These are phyloP conservation scores for Alectoria sarmentosa DNA, from an alignment of 495 filamentous ascomycete genomes.

Conservation along the genomic window DNA sequence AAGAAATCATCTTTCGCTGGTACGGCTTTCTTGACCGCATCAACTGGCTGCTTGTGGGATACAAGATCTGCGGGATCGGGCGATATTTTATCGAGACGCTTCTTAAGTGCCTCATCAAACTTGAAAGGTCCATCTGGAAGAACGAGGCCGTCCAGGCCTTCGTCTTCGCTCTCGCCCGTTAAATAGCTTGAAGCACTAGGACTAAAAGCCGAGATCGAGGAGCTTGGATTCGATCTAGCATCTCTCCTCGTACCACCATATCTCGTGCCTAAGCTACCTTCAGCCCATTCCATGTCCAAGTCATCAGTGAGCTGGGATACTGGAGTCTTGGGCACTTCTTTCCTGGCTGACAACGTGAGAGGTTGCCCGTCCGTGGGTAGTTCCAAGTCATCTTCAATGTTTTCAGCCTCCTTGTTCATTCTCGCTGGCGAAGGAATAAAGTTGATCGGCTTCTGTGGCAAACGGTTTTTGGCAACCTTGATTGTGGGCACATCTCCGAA, in stretches of 20 bases:
- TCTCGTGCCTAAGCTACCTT: slow-evolving; percentile 82
- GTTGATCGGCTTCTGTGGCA: slow-evolving; percentile 46
- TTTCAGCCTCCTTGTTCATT: slow-evolving; percentile 44
- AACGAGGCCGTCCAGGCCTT: slow-evolving; percentile 76
- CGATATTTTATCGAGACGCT: slow-evolving; percentile 50
- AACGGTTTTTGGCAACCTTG: slow-evolving; percentile 55
- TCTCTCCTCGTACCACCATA: slow-evolving; percentile 79
- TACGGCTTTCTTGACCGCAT: slow-evolving; percentile 23
- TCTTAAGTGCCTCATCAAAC: slow-evolving; percentile 67
- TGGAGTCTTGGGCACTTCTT: slow-evolving; percentile 50
- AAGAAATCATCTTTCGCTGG: slow-evolving; percentile 74
- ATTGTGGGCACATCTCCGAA: slow-evolving; percentile 62
- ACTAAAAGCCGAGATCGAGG: slow-evolving; percentile 79
- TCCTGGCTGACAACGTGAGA: slow-evolving; percentile 52
- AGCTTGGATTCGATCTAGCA: slow-evolving; percentile 68
- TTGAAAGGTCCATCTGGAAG: slow-evolving; percentile 77
- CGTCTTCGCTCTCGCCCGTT: slow-evolving; percentile 91
- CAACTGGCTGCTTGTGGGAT: slow-evolving; percentile 29
- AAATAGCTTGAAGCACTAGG: slow-evolving; percentile 86
- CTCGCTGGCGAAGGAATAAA: slow-evolving; percentile 41
- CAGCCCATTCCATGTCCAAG: slow-evolving; percentile 80
- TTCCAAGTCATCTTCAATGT: slow-evolving; percentile 74
- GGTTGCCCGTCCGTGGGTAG: slow-evolving; percentile 52
- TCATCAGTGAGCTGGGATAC: slow-evolving; percentile 56
- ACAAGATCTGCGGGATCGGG: slow-evolving; percentile 33